phyloP scores from a whole-genome alignment of 2,329 filamentous ascomycete genomes.

The Moelleriella libera region DNA sequence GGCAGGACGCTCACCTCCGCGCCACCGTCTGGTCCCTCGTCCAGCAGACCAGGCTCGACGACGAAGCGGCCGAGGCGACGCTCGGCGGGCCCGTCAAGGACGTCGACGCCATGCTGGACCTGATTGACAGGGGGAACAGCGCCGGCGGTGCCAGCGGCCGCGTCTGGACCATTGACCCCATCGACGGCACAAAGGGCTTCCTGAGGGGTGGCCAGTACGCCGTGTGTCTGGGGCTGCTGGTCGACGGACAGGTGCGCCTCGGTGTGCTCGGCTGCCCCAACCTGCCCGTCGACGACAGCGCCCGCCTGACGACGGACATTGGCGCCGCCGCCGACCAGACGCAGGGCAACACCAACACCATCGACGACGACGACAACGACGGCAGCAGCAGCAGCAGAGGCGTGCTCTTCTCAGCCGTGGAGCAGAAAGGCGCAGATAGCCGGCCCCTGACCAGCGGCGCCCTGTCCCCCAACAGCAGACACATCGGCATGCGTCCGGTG shows the following conservation, averaged over 20 bases:
- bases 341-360: slow-evolving; percentile 56
- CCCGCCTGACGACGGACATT: slow-evolving; percentile 46
- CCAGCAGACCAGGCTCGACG: slow-evolving; percentile 50
- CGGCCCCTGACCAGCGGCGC: slow-evolving; percentile 46
- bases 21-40: slow-evolving; percentile 71
- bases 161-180: slow-evolving; percentile 94
- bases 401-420: slow-evolving; percentile 76
- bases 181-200: slow-evolving; percentile 97
- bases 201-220: slow-evolving; percentile 93
- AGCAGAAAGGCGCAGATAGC: slow-evolving; percentile 67
- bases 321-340: slow-evolving; percentile 41
- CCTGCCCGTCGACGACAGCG: slow-evolving; percentile 70
- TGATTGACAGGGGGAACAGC: slow-evolving; percentile 56
- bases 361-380: no score
- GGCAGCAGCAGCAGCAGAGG: slow-evolving; percentile 35
- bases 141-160: slow-evolving; percentile 59
- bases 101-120: slow-evolving; percentile 51
- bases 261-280: slow-evolving; percentile 94
- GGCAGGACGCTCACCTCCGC: slow-evolving; percentile 54
- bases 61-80: slow-evolving; percentile 42
- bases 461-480: slow-evolving; percentile 33
- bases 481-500: slow-evolving; percentile 66
- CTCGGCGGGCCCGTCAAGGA: slow-evolving; percentile 54
- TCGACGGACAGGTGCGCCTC: slow-evolving; percentile 86
- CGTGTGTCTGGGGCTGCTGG: slow-evolving; percentile 81